These are phyloP conservation scores for Populus deltoides DNA, from an alignment of 345 rosid genomes.

Conservation along the genomic window DNA sequence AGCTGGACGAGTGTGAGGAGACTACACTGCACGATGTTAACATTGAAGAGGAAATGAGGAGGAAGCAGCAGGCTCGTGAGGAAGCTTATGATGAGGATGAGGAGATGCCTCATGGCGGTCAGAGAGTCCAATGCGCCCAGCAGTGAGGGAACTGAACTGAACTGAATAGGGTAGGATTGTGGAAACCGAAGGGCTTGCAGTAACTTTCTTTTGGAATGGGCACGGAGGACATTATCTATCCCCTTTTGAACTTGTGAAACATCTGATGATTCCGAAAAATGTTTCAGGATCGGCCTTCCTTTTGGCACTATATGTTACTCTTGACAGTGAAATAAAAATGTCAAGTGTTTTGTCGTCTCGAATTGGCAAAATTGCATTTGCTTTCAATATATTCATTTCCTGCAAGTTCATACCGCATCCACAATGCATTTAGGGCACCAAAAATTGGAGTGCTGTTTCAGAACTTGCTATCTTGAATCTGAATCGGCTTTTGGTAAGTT, in stretches of 20 bases:
- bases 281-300: neutral
- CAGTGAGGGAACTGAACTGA: constrained; percentile 24
- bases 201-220: neutral
- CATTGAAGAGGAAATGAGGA: constrained; percentile 84
- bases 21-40: constrained; percentile 80
- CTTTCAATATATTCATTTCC: neutral
- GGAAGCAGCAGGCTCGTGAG: constrained; percentile 55
- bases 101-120: constrained; percentile 51
- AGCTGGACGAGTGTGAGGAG: constrained; percentile 86
- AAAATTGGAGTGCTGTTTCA: neutral
- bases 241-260: neutral
- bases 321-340: neutral
- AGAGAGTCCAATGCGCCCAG: constrained; percentile 64
- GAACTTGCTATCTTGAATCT: too few species aligned
- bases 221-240: neutral
- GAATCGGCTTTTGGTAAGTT: neutral
- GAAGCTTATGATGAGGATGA: constrained; percentile 58
- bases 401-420: neutral
- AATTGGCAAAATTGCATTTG: neutral
- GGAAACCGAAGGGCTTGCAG: neutral
- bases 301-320: neutral
- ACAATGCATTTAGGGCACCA: neutral
- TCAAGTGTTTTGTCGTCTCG: neutral
- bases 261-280: neutral
- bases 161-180: neutral